Percentiles rank a stretch among this genome's conserved stretches.
These are phyloP conservation scores for Astrephomene gubernaculifera DNA, from an alignment of 139 green algal species.

Conservation along the genomic window DNA sequence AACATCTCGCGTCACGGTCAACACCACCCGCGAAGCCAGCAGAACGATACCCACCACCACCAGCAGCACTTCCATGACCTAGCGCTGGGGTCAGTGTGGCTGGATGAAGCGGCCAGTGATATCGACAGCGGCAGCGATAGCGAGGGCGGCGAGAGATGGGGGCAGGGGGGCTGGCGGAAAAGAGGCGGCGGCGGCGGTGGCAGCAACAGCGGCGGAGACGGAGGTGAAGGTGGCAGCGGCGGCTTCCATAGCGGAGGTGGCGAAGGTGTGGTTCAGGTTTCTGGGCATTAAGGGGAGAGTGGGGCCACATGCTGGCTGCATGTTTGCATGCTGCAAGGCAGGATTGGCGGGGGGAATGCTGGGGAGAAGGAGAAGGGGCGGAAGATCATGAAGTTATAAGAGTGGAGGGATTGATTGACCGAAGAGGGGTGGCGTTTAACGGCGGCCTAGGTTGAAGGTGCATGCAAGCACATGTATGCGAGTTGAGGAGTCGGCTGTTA, in stretches of 20 bases:
- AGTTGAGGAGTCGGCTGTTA: too few species aligned
- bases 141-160: background rate
- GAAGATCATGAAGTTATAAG: too few species aligned
- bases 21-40: background rate
- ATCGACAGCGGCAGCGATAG: background rate
- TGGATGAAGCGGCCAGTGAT: background rate
- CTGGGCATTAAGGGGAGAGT: background rate
- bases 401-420: too few species aligned
- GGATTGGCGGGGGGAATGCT: too few species aligned
- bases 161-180: background rate
- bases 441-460: too few species aligned
- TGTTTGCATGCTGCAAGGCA: too few species aligned
- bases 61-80: background rate
- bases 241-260: background rate
- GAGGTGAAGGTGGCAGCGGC: background rate
- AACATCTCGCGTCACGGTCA: background rate
- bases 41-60: background rate
- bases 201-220: background rate
- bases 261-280: background rate
- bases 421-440: too few species aligned
- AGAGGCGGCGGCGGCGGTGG: background rate
- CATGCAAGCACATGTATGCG: too few species aligned
- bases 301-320: too few species aligned
- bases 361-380: too few species aligned
- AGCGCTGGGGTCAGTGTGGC: slow-evolving; percentile 6